Evolutionary conservation across 140 eudicot species (phyloP).

Genomic region (Senecio squalidus): DNA sequence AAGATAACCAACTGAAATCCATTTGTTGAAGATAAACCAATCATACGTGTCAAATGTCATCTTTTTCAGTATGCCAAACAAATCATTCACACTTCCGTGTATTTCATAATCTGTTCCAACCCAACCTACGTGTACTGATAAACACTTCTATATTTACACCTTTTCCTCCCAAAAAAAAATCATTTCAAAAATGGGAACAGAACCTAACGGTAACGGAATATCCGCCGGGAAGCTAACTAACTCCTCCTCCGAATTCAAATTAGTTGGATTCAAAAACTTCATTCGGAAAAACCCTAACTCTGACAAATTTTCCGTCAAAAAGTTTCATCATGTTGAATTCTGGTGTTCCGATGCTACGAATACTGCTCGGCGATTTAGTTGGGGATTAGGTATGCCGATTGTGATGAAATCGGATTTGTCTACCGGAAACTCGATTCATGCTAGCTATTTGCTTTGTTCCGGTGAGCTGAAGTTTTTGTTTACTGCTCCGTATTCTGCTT

Average conservation of each 20-base stretch:
- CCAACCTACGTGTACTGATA: too few species aligned
- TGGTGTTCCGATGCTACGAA: constrained; percentile 95
- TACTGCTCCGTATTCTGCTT: constrained; percentile 89
- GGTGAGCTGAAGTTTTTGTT: constrained; percentile 63
- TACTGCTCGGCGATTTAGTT: constrained; percentile 70
- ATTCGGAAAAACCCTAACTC: constrained; percentile 51
- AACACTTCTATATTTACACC: too few species aligned
- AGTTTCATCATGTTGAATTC: constrained; percentile 91
- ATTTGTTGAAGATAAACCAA: too few species aligned
- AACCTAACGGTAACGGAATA: constrained; percentile 16
- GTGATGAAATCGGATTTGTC: constrained; percentile 78
- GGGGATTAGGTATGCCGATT: constrained; percentile 86
- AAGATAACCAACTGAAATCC: too few species aligned
- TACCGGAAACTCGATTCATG: constrained; percentile 74
- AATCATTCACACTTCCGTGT: too few species aligned
- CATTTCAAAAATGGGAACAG: constrained; percentile 18
- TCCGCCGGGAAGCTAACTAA: constrained; percentile 12
- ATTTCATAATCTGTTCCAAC: too few species aligned
- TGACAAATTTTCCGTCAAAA: constrained; percentile 57
- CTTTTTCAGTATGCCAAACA: too few species aligned
- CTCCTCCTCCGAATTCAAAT: constrained; percentile 42
- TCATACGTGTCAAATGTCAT: too few species aligned
- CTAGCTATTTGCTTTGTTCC: constrained; percentile 72
- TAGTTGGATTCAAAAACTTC: constrained; percentile 67
- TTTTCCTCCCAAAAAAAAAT: too few species aligned